A percentile compares a stretch with the other conserved stretches of the same genome.
Evolutionary conservation across 495 filamentous ascomycete genomes (phyloP).

Genomic region (Talaromyces borbonicus): DNA sequence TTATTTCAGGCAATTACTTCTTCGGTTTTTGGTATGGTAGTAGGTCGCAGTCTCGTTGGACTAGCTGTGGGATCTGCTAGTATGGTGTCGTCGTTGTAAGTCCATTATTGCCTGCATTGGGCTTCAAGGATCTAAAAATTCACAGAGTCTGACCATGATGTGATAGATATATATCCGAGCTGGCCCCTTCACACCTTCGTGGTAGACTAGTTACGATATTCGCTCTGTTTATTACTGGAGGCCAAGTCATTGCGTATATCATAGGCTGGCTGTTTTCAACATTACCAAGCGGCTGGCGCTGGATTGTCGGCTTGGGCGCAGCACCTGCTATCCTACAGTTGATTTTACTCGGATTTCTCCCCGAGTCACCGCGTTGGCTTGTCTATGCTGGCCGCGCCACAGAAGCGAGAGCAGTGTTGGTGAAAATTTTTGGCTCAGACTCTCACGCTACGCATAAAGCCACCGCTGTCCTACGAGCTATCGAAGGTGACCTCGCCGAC

Average conservation of each 20-base stretch:
- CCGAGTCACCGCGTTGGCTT: slow-evolving; percentile 83
- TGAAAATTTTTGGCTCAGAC: slow-evolving; percentile 50
- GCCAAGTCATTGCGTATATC: slow-evolving; percentile 79
- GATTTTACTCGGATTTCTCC: slow-evolving; percentile 53
- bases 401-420: slow-evolving; percentile 53
- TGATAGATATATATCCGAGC: slow-evolving; percentile 65
- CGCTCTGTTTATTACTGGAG: slow-evolving; percentile 71
- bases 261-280: slow-evolving; percentile 57
- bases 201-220: slow-evolving; percentile 71
- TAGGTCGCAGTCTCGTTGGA: slow-evolving; percentile 72
- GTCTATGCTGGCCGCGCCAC: slow-evolving; percentile 52
- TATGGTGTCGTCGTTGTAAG: slow-evolving; percentile 68
- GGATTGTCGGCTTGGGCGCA: slow-evolving; percentile 82
- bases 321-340: slow-evolving; percentile 65
- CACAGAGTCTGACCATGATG: background rate
- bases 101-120: slow-evolving; percentile 5
- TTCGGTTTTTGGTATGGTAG: slow-evolving; percentile 60
- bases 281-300: slow-evolving; percentile 66
- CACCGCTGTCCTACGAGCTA: slow-evolving; percentile 48
- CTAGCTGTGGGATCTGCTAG: slow-evolving; percentile 74
- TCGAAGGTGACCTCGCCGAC: slow-evolving; percentile 58
- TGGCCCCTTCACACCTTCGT: slow-evolving; percentile 64
- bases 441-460: slow-evolving; percentile 35
- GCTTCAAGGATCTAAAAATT: too few species aligned
- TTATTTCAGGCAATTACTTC: slow-evolving; percentile 55